A percentile compares a stretch with the other conserved stretches of the same genome.
Conservation (phyloP, 306 rosid species). For the Pueraria montana region DNA sequence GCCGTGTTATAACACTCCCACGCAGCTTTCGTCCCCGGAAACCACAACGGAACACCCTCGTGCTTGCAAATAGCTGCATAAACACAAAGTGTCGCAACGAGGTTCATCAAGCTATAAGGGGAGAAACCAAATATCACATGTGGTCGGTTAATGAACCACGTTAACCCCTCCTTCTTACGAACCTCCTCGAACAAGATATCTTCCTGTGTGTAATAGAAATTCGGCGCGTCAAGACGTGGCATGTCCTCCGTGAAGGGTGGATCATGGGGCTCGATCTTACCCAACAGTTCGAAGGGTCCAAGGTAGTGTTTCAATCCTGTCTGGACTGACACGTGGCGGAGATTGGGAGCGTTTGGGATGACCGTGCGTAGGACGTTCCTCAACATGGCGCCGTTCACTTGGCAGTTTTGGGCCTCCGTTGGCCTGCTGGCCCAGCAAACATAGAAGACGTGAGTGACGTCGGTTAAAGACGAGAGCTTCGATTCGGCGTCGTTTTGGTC, state of each 20-base stretch:
- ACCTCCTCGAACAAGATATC: conserved; percentile 60
- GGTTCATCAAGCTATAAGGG: conserved; percentile 72
- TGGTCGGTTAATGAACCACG: conserved; percentile 75
- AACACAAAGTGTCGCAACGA: conserved; percentile 64
- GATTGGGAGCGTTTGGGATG: conserved; percentile 68
- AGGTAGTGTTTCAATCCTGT: conserved; percentile 71
- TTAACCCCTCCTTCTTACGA: conserved; percentile 52
- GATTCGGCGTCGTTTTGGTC: conserved; percentile 54
- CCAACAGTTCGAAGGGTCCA: conserved; percentile 53
- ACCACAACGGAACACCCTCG: conserved; percentile 58
- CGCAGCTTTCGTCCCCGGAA: conserved; percentile 59
- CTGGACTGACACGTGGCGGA: conserved; percentile 74
- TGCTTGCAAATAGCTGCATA: conserved; percentile 84
- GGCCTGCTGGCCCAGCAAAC: conserved; percentile 66
- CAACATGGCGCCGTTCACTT: conserved; percentile 66
- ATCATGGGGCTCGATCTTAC: conserved; percentile 55
- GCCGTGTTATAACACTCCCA: conserved; percentile 62
- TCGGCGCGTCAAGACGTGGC: conserved; percentile 57
- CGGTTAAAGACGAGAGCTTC: conserved; percentile 65
- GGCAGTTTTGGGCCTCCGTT: conserved; percentile 66
- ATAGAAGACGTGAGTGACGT: conserved; percentile 75
- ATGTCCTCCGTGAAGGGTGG: conserved; percentile 75
- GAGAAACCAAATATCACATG: conserved; percentile 72
- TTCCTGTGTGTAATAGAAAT: conserved; percentile 70
- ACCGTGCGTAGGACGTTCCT: conserved; percentile 59